Evolutionary conservation across 768 basidiomycete genomes (phyloP).

Genomic region (Russula emetica): DNA sequence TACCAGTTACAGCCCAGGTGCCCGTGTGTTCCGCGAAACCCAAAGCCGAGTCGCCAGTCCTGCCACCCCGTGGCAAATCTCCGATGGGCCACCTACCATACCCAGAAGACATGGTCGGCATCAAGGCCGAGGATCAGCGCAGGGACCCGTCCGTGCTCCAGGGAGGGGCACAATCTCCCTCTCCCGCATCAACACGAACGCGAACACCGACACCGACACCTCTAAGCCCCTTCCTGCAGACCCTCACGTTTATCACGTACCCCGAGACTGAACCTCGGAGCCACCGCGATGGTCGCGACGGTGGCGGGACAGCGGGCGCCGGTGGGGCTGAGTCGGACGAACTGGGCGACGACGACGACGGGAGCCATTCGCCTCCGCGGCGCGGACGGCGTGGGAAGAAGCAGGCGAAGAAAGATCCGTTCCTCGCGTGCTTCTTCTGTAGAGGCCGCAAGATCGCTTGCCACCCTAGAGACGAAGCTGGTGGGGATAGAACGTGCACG

Average conservation of each 20-base stretch:
- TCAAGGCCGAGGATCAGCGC: not conserved
- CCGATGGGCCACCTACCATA: slow-evolving; percentile 27
- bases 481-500: slow-evolving; percentile 37
- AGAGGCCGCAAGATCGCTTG: slow-evolving; percentile 41
- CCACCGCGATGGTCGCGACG: slow-evolving; percentile 6
- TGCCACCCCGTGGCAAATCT: slow-evolving; percentile 11
- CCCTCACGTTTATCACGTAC: slow-evolving; percentile 23
- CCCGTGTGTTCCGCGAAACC: not conserved
- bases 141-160: not conserved
- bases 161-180: not conserved
- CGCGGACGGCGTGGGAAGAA: slow-evolving; percentile 31
- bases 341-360: slow-evolving; percentile 13
- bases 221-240: slow-evolving; percentile 5
- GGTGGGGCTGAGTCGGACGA: slow-evolving; percentile 14
- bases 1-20: not conserved
- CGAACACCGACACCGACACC: slow-evolving; percentile 1
- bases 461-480: slow-evolving; percentile 33
- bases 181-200: slow-evolving; percentile 12
- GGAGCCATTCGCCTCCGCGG: slow-evolving; percentile 24
- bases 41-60: not conserved
- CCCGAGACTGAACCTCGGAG: slow-evolving; percentile 14
- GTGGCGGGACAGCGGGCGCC: not conserved
- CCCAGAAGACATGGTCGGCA: slow-evolving; percentile 13
- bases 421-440: slow-evolving; percentile 41
- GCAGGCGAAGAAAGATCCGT: slow-evolving; percentile 37